Evolutionary conservation across 2,329 filamentous ascomycete genomes (phyloP), one percentile per base, ranked within the genome.

Genomic region (Calonectria crousiana): DNA sequence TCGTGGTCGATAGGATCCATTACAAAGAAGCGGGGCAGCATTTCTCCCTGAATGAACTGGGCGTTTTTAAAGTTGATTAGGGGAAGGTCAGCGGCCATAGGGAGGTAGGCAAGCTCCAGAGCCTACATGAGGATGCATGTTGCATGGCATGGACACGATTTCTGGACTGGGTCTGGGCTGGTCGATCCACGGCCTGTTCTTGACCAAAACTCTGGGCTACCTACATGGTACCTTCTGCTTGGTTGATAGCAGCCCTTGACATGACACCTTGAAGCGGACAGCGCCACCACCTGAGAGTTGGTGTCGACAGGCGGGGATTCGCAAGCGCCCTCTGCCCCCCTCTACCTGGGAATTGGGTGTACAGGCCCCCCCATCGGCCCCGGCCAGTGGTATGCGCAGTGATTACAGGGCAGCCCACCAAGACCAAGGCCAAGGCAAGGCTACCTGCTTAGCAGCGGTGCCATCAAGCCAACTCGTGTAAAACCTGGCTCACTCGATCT

Each of bases 21-120:
- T 69, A 58, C 52, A 52, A 36, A 68, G 44, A 60, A 69, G 71
- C 71, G 71, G 71, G 71, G 71, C 71, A 65, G 49, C 66, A 73
- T 73, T 73, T 73, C 71, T 73, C 66, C 58, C 66, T 58, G 47
- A 64, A 69, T n/a, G 49, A 71, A 71, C 13, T 56, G 47, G 68
- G 68, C 68, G 47, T 56, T 71, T 71, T 68, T 72, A 41, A 71
- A 38, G 69, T 67, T 67, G 53, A 34, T 67, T 49, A 60, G 38
- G 62, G 51, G 38, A 60, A 47, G 52, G 62, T 32, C 32, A 41
- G 51, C 62, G 51, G 11, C 58, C 58, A 56, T 30, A 62, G 58
- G 62, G 47, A 67, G 41, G 41, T 23, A 65, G 60, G n/a, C 62
- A 66, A 51, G 38, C 52, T 47, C 30, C 65, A 56, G 23, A 56